phyloP scores from a whole-genome alignment of 768 basidiomycete species.

The Tulasnella sp. region DNA sequence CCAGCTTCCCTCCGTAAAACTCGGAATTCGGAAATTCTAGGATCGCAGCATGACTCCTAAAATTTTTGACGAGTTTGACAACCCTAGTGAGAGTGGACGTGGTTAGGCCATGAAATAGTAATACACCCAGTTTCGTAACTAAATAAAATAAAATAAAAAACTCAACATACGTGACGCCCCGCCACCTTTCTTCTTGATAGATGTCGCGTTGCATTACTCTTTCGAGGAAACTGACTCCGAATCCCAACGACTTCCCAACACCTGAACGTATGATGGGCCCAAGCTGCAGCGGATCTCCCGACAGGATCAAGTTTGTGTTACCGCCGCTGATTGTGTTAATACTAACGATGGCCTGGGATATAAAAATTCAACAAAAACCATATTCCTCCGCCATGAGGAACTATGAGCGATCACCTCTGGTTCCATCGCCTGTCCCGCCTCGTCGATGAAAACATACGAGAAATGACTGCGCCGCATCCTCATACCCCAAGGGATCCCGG shows the following conservation, averaged over 20 bases:
- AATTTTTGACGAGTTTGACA: constrained; percentile 1
- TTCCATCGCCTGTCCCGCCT: constrained; percentile 5
- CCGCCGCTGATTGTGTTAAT: not conserved
- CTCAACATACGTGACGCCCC: not conserved
- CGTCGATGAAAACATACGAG: not conserved
- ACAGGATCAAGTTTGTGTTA: not conserved
- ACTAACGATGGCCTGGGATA: constrained; percentile 20
- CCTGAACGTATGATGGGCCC: not conserved
- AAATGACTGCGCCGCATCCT: not conserved
- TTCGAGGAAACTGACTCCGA: not conserved
- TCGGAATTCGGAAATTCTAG: not conserved
- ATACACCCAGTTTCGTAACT: too few relatives aligned
- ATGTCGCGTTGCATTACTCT: not conserved
- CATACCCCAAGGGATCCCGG: not conserved
- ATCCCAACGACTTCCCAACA: not conserved
- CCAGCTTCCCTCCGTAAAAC: not conserved
- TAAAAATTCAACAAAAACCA: too few relatives aligned
- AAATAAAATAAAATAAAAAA: constrained; percentile 16
- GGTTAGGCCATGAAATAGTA: too few relatives aligned
- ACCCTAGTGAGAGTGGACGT: not conserved
- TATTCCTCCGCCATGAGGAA: too few relatives aligned
- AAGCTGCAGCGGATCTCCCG: not conserved
- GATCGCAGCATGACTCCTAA: not conserved
- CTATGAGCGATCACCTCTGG: not conserved
- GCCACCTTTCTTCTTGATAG: not conserved